Evolutionary conservation across 441 rosid genomes (phyloP).

Genomic region (Gossypium davidsonii): DNA sequence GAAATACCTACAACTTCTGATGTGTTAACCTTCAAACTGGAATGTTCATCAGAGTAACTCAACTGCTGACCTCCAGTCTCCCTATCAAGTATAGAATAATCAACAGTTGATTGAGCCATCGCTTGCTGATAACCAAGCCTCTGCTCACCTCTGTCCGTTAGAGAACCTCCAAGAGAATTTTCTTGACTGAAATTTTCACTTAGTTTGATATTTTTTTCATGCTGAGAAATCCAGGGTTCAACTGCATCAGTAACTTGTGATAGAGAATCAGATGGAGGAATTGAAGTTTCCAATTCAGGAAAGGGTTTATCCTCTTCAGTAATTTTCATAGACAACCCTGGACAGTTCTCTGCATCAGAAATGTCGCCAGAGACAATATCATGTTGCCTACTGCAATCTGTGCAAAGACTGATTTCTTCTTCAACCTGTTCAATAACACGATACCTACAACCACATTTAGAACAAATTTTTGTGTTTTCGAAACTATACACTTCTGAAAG

Average conservation of each 20-base stretch:
- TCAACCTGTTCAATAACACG: conserved; percentile 31
- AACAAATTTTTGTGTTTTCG: conserved; percentile 46
- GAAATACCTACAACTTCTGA: conserved; percentile 60
- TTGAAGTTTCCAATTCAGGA: conserved; percentile 27
- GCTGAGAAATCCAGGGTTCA: conserved; percentile 30
- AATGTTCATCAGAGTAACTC: conserved; percentile 26
- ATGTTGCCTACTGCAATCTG: conserved; percentile 55
- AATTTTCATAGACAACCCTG: conserved; percentile 19
- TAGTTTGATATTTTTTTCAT: conserved; percentile 32
- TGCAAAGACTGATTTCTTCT: conserved; percentile 50
- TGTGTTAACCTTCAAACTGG: conserved; percentile 32
- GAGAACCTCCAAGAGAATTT: conserved; percentile 30
- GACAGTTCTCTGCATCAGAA: conserved; percentile 31
- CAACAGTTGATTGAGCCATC: conserved; percentile 32
- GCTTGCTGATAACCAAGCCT: conserved; percentile 29
- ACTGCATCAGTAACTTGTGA: conserved; percentile 25
- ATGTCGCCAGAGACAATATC: conserved; percentile 20
- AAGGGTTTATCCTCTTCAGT: conserved; percentile 28
- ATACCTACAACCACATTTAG: conserved; percentile 54
- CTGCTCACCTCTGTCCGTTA: conserved; percentile 37
- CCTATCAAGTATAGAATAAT: conserved; percentile 24
- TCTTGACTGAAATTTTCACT: conserved; percentile 28
- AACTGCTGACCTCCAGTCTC: conserved; percentile 31
- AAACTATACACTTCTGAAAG: conserved; percentile 40
- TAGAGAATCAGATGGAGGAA: conserved; percentile 25